phyloP scores from a whole-genome alignment of 768 basidiomycete species.

The Suillus occidentalis region DNA sequence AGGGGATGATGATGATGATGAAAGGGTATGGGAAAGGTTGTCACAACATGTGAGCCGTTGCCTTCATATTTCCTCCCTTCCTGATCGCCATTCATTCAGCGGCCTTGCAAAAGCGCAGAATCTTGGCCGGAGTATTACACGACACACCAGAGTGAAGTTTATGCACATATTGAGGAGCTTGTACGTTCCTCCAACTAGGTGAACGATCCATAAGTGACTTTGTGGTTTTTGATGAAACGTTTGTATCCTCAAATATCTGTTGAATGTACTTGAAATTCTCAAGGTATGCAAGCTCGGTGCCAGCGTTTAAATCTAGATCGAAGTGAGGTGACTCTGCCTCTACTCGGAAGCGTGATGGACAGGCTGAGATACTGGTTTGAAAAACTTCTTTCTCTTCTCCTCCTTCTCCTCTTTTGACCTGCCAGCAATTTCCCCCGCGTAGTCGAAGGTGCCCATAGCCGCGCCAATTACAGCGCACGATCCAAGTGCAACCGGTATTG shows the following conservation, averaged over 20 bases:
- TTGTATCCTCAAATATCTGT: neutral
- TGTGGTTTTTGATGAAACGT: neutral
- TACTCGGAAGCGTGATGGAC: conserved; percentile 25
- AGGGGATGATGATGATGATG: conserved; percentile 46
- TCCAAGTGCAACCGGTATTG: conserved; percentile 77
- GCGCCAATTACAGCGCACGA: conserved; percentile 79
- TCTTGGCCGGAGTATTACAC: conserved; percentile 56
- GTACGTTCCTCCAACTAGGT: neutral
- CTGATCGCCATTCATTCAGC: conserved; percentile 28
- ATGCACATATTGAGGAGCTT: conserved; percentile 39
- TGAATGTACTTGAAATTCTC: neutral
- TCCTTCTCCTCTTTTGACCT: conserved; percentile 50
- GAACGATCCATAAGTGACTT: neutral
- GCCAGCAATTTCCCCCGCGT: conserved; percentile 64
- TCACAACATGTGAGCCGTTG: conserved; percentile 41
- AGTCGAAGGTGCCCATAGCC: conserved; percentile 79
- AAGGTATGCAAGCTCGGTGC: neutral
- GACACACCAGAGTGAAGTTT: conserved; percentile 42
- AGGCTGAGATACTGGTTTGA: conserved; percentile 63
- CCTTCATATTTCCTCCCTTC: neutral
- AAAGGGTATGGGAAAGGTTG: conserved; percentile 53
- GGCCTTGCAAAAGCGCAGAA: conserved; percentile 38
- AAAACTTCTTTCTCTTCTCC: conserved; percentile 77
- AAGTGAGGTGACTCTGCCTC: conserved; percentile 17
- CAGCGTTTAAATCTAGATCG: conserved; percentile 5